These are phyloP conservation scores for Nyssa sinensis DNA, from an alignment of 148 eudicot genomes.

Conservation along the genomic window DNA sequence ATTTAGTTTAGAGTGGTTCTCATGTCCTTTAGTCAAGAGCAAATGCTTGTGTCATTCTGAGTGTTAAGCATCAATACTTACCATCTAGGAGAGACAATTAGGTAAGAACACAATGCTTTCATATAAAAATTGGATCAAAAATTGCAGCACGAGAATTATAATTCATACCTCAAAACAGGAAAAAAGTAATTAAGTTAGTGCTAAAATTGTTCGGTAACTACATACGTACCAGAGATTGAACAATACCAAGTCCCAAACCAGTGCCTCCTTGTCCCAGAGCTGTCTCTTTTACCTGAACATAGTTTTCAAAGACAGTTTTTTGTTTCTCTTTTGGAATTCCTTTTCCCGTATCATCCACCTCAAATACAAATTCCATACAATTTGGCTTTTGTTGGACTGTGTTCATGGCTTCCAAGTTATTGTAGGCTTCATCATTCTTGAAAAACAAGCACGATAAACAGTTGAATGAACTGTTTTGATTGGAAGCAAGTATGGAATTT, in stretches of 20 bases:
- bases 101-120: no score
- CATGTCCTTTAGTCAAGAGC: no score
- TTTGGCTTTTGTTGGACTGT: conserved; percentile 36
- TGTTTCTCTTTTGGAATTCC: conserved; percentile 81
- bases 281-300: conserved; percentile 72
- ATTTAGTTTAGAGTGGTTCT: no score
- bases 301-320: conserved; percentile 63
- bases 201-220: background rate
- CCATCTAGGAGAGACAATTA: no score
- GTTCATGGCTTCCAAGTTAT: conserved; percentile 28
- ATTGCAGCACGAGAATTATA: no score
- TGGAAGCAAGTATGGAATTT: conserved; percentile 39
- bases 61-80: no score
- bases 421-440: conserved; percentile 20
- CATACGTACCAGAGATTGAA: conserved; percentile 67
- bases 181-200: background rate
- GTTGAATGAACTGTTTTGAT: conserved; percentile 25
- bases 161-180: background rate
- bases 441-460: conserved; percentile 30
- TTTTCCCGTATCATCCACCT: conserved; percentile 79
- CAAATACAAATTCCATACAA: conserved; percentile 64
- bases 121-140: no score
- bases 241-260: conserved; percentile 89
- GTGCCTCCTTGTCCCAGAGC: conserved; percentile 61
- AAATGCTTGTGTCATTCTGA: no score